These are phyloP conservation scores for Chaetomium strumarium DNA, from an alignment of 2,329 filamentous ascomycete species.

Conservation along the genomic window DNA sequence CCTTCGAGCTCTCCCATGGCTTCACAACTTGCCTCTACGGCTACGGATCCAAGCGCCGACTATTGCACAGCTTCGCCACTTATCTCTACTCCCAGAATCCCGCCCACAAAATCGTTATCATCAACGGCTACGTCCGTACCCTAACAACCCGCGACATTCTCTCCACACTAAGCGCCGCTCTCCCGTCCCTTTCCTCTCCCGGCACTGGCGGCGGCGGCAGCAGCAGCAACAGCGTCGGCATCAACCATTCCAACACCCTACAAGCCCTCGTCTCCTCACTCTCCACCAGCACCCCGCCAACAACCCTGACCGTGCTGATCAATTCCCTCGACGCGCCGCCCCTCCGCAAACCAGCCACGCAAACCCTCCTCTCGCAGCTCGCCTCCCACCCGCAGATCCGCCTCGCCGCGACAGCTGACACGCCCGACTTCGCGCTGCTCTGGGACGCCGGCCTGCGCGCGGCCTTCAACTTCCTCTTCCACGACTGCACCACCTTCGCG, in stretches of 20 bases:
- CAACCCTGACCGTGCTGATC: conserved; percentile 65
- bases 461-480: conserved; percentile 80
- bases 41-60: conserved; percentile 77
- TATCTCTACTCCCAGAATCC: conserved; percentile 49
- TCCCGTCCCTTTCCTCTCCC: conserved; percentile 39
- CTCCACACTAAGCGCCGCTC: conserved; percentile 58
- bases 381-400: conserved; percentile 66
- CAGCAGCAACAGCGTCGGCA: conserved; percentile 38
- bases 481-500: conserved; percentile 88
- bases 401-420: conserved; percentile 77
- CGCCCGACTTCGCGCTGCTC: conserved; percentile 77
- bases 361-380: conserved; percentile 69
- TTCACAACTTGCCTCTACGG: conserved; percentile 92
- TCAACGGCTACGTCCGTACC: conserved; percentile 75
- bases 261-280: conserved; percentile 60
- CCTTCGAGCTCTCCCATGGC: conserved; percentile 77
- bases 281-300: conserved; percentile 37
- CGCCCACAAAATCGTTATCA: conserved; percentile 63
- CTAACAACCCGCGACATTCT: conserved; percentile 65
- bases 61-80: conserved; percentile 70
- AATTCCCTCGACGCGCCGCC: conserved; percentile 81
- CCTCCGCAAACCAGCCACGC: conserved; percentile 64
- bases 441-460: conserved; percentile 86
- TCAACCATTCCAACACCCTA: conserved; percentile 61
- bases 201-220: conserved; percentile 49